These are phyloP conservation scores for Vigna mungo DNA, from an alignment of 306 rosid genomes.

Conservation along the genomic window DNA sequence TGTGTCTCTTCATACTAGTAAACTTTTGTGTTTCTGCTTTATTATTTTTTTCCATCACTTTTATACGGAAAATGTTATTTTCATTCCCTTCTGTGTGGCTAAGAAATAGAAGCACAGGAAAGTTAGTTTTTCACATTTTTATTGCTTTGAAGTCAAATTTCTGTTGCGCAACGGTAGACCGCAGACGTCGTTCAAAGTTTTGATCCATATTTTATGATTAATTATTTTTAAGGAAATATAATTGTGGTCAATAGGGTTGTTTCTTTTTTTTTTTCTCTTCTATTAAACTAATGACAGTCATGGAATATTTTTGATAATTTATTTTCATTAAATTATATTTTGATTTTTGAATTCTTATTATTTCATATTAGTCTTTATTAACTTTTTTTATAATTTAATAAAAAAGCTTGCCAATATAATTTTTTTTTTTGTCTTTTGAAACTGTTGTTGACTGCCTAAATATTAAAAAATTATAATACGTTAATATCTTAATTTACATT, in stretches of 20 bases:
- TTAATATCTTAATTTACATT: too few species aligned
- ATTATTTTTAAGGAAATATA: background rate
- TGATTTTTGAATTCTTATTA: background rate
- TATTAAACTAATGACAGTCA: background rate
- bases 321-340: background rate
- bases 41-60: background rate
- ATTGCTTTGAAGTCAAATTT: conserved; percentile 48
- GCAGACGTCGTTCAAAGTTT: conserved; percentile 37
- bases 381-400: too few species aligned
- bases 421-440: too few species aligned
- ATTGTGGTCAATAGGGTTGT: background rate
- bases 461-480: too few species aligned
- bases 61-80: background rate
- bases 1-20: background rate
- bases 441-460: too few species aligned
- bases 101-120: conserved; percentile 4
- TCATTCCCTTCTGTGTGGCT: background rate
- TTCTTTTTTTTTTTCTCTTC: background rate
- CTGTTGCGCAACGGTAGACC: conserved; percentile 45
- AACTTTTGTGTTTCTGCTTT: background rate
- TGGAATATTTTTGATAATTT: conserved; percentile 22
- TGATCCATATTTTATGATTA: background rate
- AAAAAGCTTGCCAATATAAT: background rate
- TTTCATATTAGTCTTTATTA: background rate
- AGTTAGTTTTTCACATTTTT: conserved; percentile 38